Base-by-base conservation (phyloP, 2,329 filamentous ascomycete genomes). In the Pleurostoma richardsiae region DNA sequence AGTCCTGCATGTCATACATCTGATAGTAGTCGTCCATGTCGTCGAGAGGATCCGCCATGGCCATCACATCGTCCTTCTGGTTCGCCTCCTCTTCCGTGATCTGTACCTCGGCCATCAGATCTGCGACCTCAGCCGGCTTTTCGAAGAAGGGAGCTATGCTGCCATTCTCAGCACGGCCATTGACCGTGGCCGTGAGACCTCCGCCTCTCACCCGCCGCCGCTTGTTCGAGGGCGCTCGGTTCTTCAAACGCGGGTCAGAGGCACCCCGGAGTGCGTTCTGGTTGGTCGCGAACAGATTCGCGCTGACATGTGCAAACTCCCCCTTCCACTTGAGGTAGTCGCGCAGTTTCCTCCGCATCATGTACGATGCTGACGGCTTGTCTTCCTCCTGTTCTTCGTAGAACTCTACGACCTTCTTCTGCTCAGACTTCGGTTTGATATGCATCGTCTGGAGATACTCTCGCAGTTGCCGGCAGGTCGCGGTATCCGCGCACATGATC, bases 361-460 rank as follows among this genome's bases (percentile, higher is more conserved):
- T 91, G 53, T 90, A 88, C 29, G 82, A 80, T 3, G 82, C 92
- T 8, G 90, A 95, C 1, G 86, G 80, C 52, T 77, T 80, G 45
- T 80, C 70, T 31, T 79, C 75, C 6, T 78, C 76, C 2, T 71
- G 69, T 3, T 76, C 74, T 4, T 76, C 70, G 4, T 73, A 67
- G 4, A 67, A 64, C 5, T 72, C 68, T 30, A 70, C 66, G 39
- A 74, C 67, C 10, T 73, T 64, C 40, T 65, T 61, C 38, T 69
- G 66, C 44, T 77, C 72, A 40, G 59, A 61, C 57, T 64, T 76
- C 45, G 82, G 76, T 45, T 79, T 82, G 29, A 91, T 77, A 59
- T 95, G 82, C 90, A 96, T 96, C 5, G 83, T 90, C 62, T 95
- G 87, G 26, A 99, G 71, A 61, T 92, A 97, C 62, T 97, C 92